These are phyloP conservation scores for Populus tomentosa DNA, from an alignment of 441 rosid genomes.

Conservation along the genomic window DNA sequence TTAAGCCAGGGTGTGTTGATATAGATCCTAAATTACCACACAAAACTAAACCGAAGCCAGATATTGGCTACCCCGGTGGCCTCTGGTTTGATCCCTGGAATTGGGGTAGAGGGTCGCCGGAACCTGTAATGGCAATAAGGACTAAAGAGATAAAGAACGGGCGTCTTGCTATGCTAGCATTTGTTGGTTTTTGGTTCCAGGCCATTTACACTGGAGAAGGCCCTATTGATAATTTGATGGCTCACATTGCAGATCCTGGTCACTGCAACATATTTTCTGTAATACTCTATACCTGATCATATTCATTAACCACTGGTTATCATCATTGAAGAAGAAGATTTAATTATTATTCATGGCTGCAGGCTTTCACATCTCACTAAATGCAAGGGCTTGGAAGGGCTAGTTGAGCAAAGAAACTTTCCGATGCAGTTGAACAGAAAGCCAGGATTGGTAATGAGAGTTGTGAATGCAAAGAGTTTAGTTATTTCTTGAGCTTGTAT, in stretches of 20 bases:
- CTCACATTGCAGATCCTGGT: conserved; percentile 93
- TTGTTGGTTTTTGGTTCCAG: conserved; percentile 87
- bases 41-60: conserved; percentile 66
- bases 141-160: conserved; percentile 93
- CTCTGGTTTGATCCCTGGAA: conserved; percentile 81
- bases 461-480: background rate
- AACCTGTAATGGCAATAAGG: conserved; percentile 89
- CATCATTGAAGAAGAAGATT: background rate
- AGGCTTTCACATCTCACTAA: conserved; percentile 62
- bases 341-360: conserved; percentile 19
- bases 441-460: background rate
- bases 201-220: conserved; percentile 67
- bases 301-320: background rate
- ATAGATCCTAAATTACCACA: conserved; percentile 61
- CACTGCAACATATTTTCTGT: conserved; percentile 89
- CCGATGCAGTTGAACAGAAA: background rate
- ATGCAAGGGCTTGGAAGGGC: conserved; percentile 1
- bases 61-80: conserved; percentile 90
- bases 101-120: conserved; percentile 97
- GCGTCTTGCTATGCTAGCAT: conserved; percentile 88
- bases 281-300: conserved; percentile 3
- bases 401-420: background rate
- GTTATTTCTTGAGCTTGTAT: background rate
- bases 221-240: conserved; percentile 70
- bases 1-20: conserved; percentile 79